A percentile compares a stretch with the other conserved stretches of the same genome.
These are phyloP conservation scores for Ambrosiella cleistominuta DNA, from an alignment of 2,329 filamentous ascomycete genomes.

Conservation along the genomic window DNA sequence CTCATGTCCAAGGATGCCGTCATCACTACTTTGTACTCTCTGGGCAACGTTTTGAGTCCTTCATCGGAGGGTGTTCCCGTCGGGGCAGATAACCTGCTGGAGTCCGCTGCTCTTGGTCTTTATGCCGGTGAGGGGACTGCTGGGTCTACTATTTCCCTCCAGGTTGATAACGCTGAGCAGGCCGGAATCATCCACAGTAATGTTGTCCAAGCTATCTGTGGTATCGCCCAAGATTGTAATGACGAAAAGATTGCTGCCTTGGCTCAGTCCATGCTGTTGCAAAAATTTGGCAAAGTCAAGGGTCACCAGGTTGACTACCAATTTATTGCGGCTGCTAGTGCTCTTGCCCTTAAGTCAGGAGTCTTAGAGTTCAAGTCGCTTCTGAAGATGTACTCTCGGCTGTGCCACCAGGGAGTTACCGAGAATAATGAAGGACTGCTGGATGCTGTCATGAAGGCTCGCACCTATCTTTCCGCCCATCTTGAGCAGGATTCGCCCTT, in stretches of 20 bases:
- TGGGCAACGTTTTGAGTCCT: constrained; percentile 87
- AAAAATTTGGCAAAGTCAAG: constrained; percentile 80
- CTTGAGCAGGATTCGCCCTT: constrained; percentile 52
- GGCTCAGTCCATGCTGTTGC: constrained; percentile 87
- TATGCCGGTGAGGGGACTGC: constrained; percentile 41
- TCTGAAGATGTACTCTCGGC: constrained; percentile 63
- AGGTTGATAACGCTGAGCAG: constrained; percentile 60
- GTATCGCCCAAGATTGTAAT: constrained; percentile 63
- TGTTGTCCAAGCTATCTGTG: constrained; percentile 87
- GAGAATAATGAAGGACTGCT: constrained; percentile 51
- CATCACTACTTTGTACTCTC: constrained; percentile 85
- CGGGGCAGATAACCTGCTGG: constrained; percentile 20
- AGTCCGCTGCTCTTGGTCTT: constrained; percentile 24
- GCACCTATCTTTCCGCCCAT: constrained; percentile 58
- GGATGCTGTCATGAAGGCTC: constrained; percentile 60
- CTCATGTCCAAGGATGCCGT: constrained; percentile 78
- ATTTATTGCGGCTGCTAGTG: constrained; percentile 68
- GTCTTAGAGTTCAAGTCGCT: constrained; percentile 70
- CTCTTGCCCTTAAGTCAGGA: constrained; percentile 59
- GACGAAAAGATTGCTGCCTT: constrained; percentile 88
- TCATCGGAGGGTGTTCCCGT: constrained; percentile 40
- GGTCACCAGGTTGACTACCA: constrained; percentile 55
- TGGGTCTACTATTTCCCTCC: constrained; percentile 65
- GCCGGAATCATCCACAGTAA: constrained; percentile 61
- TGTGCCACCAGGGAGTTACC: constrained; percentile 55